Evolutionary conservation across 305 asterid species (phyloP), one percentile per base, ranked within the genome.

Genomic region (Petunia hybrid): DNA sequence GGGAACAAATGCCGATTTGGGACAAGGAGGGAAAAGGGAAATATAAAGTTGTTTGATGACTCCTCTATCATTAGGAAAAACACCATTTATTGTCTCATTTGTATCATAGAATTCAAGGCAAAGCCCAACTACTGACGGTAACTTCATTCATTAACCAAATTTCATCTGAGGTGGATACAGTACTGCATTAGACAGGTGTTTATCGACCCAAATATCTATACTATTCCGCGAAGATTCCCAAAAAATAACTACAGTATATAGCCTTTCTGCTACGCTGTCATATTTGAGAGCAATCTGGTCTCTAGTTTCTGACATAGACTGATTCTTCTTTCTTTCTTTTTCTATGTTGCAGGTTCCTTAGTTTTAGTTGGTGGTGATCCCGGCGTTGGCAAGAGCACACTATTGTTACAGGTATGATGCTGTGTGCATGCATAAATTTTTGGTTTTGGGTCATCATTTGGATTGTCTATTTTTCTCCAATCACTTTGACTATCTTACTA

Each of bases 361-460:
- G 93, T 94, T 78, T 90, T 96, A 87, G 93, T 96, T 78, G 98
- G 98, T 51, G 99, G 99, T 76, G 99, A 96, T 88, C 99, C 99
- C 31, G 99, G 99, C 82, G 91, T 96, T 65, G 99, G 99, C 82
- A 96, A 96, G 91, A 96, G 98, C 88, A 96, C 99, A 9, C 78
- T 96, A 70, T 67, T 94, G 88, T 88, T 96, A 87, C 98, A 96
- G 98, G 99, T 96, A 89, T 80, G 39, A 1, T 48, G 45, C 57
- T 80, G 86, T 84, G 67, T 62, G 81, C 76, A 6, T 42, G 39
- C 66, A 53, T 74, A 68, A 48, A 8, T 75, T 59, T 63, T 22
- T 65, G 3, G 3, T 55, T 35, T 43, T 79, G 16, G 64, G 40
- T 82, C 75, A 46, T 70, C 5, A 70, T 69, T 46, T 46, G 64